These are phyloP conservation scores for Calonectria fujianensis DNA, from an alignment of 2,329 filamentous ascomycete species.

Conservation along the genomic window DNA sequence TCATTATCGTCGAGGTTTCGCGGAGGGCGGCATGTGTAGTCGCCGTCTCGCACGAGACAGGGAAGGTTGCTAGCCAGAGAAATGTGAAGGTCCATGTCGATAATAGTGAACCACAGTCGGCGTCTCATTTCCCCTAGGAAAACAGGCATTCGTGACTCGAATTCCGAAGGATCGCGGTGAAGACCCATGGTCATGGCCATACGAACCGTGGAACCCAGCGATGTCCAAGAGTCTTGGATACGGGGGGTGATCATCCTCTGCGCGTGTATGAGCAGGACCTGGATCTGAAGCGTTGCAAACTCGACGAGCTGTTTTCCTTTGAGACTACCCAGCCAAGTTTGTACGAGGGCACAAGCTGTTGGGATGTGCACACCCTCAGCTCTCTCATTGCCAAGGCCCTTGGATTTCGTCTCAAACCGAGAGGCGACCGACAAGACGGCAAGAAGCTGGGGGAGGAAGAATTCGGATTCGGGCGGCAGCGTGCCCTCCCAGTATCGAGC, in stretches of 20 bases:
- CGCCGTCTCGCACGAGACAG: slow-evolving; percentile 70
- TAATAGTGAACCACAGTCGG: slow-evolving; percentile 74
- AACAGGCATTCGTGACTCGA: slow-evolving; percentile 67
- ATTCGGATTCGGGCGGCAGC: slow-evolving; percentile 62
- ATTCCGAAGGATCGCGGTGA: slow-evolving; percentile 74
- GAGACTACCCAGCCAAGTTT: slow-evolving; percentile 71
- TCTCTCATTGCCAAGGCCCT: slow-evolving; percentile 71
- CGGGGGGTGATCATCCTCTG: slow-evolving; percentile 71
- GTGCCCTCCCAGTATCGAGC: slow-evolving; percentile 71
- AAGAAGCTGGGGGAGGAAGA: slow-evolving; percentile 73
- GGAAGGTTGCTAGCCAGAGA: slow-evolving; percentile 72
- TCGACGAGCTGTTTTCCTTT: slow-evolving; percentile 72
- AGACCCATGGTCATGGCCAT: slow-evolving; percentile 77
- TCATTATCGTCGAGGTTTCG: slow-evolving; percentile 73
- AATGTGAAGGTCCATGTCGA: slow-evolving; percentile 74
- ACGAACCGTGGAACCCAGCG: slow-evolving; percentile 73
- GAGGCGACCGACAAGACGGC: slow-evolving; percentile 72
- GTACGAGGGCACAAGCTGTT: slow-evolving; percentile 73
- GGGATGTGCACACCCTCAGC: slow-evolving; percentile 73
- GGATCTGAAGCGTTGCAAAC: slow-evolving; percentile 72
- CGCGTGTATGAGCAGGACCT: slow-evolving; percentile 72
- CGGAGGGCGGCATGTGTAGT: slow-evolving; percentile 72
- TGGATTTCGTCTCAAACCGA: slow-evolving; percentile 70
- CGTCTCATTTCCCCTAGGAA: slow-evolving; percentile 73
- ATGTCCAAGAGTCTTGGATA: slow-evolving; percentile 72